A percentile compares a stretch with the other conserved stretches of the same genome.
phyloP scores from a whole-genome alignment of 2,329 filamentous ascomycete genomes.

The Arthrobotrys megalospora region DNA sequence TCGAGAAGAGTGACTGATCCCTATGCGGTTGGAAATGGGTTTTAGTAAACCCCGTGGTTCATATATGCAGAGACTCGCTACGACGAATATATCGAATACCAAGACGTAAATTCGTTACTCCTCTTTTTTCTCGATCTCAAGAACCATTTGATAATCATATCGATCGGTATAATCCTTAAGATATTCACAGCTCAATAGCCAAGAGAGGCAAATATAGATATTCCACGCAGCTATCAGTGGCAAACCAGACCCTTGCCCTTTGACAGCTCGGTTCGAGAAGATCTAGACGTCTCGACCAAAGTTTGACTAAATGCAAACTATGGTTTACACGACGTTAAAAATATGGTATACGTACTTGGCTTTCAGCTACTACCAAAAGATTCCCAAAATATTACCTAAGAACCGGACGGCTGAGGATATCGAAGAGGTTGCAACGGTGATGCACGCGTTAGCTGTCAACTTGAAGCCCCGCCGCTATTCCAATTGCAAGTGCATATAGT shows the following conservation, averaged over 20 bases:
- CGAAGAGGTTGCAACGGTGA: neutral
- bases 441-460: constrained; percentile 26
- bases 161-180: neutral
- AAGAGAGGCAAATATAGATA: constrained; percentile 27
- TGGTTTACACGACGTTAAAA: neutral
- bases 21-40: constrained; percentile 1
- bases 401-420: neutral
- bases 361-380: neutral
- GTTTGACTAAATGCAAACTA: neutral
- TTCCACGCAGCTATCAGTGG: constrained; percentile 28
- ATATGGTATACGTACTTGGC: constrained; percentile 11
- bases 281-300: constrained; percentile 20
- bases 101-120: neutral
- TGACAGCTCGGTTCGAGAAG: constrained; percentile 19
- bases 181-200: constrained; percentile 1
- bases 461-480: constrained; percentile 26
- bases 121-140: neutral
- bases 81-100: neutral
- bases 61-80: neutral
- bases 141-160: neutral
- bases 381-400: constrained; percentile 9
- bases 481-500: constrained; percentile 5
- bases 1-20: neutral
- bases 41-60: constrained; percentile 14
- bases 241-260: constrained; percentile 38